Evolutionary conservation across 768 basidiomycete genomes (phyloP), one percentile per base, ranked within the genome.

Genomic region (Termitomyces sp.): DNA sequence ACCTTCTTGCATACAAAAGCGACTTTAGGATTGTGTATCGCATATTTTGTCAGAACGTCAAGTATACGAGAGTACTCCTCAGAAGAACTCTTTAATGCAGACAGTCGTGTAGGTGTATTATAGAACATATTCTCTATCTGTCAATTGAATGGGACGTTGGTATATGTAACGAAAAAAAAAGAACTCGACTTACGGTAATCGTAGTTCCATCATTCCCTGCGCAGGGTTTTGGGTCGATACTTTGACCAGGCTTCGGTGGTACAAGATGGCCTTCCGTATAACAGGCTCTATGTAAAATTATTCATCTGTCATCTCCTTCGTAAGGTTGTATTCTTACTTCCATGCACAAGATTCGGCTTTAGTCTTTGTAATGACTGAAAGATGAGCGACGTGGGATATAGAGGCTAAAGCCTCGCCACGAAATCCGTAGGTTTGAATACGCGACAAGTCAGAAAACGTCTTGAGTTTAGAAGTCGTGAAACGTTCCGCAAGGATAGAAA

Each of bases 81-180:
- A 2, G 93, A 89, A 4, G 87, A 73, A 57, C 85, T 88, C 36
- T 90, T 85, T 55, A 98, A 78, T 1, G 94, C 90, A 3, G 91
- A 85, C 24, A 95, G 80, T 47, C 97, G 88, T 2, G 88, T 85
- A 0, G 94, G 93, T 0, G 86, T 92, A 63, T 96, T 97, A 71
- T 92, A 95, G 68, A 99, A 99, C 30, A 99, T 76, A 67, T 98
- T 91, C 71, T 98, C 94, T 26, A 94, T 94, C 95, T 98, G 62
- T 1, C 40, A 6, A 8, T 57, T 54, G 60, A 13, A 57, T 26
- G 14, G 22, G 22, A n/a, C 40, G 48, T 42, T 14, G 20, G 14
- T 26, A 61, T 22, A 35, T 6, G 8, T 26, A 13, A 36, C 38
- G 32, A 36, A 53, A 8, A 2, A 22, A 43, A n/a, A 4, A 57